Conservation (phyloP, 768 basidiomycete genomes). For the Suillus fuscotomentosus region DNA sequence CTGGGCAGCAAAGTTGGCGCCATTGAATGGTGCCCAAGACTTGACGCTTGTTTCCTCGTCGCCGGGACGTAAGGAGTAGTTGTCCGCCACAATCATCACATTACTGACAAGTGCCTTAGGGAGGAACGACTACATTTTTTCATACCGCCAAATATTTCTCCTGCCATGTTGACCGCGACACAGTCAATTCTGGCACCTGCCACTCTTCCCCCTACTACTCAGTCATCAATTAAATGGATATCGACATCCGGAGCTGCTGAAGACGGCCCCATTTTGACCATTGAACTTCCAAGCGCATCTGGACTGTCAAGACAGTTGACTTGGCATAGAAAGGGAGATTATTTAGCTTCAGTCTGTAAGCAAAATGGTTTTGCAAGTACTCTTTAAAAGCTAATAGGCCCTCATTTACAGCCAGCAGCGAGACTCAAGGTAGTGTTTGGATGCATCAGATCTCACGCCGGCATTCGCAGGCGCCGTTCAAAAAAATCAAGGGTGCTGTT, state of each 20-base stretch:
- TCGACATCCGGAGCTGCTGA: slow-evolving; percentile 48
- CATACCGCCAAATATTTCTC: slow-evolving; percentile 75
- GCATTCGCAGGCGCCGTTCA: slow-evolving; percentile 98
- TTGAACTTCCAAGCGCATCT: slow-evolving; percentile 62
- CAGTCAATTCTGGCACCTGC: slow-evolving; percentile 61
- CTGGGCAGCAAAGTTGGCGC: slow-evolving; percentile 78
- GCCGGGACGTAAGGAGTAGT: slow-evolving; percentile 66
- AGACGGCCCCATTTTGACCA: slow-evolving; percentile 57
- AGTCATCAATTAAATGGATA: slow-evolving; percentile 72
- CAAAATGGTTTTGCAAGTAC: slow-evolving; percentile 19
- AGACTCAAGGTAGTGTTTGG: slow-evolving; percentile 82
- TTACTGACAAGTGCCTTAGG: slow-evolving; percentile 39
- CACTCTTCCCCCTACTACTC: slow-evolving; percentile 56
- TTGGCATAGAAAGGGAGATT: slow-evolving; percentile 96
- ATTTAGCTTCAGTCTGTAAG: slow-evolving; percentile 93
- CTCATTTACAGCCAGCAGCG: slow-evolving; percentile 50
- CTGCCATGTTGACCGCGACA: slow-evolving; percentile 54
- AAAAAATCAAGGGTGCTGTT: slow-evolving; percentile 86
- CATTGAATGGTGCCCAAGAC: slow-evolving; percentile 91
- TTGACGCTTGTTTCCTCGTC: slow-evolving; percentile 75
- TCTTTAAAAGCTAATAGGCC: slow-evolving; percentile 8
- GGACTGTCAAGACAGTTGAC: slow-evolving; percentile 76
- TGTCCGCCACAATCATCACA: slow-evolving; percentile 7
- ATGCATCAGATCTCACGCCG: slow-evolving; percentile 93
- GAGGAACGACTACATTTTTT: slow-evolving; percentile 80